Percentiles rank a stretch among this genome's conserved stretches.
These are phyloP conservation scores for Dactylonectria estremocensis DNA, from an alignment of 2,329 filamentous ascomycete species.

Conservation along the genomic window DNA sequence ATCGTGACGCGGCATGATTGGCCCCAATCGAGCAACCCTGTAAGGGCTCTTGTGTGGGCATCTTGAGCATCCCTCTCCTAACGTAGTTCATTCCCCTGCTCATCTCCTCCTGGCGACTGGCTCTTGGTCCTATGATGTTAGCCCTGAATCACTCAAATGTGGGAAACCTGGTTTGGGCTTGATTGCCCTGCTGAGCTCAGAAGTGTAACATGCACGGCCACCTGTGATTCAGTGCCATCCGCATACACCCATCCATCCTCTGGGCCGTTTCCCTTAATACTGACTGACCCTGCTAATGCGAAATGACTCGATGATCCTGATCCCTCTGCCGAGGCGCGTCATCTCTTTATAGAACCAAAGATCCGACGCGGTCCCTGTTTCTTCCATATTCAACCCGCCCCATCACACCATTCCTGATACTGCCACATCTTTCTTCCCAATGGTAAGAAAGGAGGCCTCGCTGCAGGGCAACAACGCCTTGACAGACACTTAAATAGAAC, in stretches of 20 bases:
- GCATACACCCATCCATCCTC: not conserved
- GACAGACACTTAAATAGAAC: not conserved
- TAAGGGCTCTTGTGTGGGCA: not conserved
- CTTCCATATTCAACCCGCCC: constrained; percentile 3
- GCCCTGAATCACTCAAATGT: constrained; percentile 1
- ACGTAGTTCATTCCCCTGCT: not conserved
- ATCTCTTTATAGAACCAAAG: constrained; percentile 5
- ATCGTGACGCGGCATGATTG: constrained; percentile 16
- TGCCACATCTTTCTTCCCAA: constrained; percentile 8
- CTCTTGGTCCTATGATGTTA: constrained; percentile 7
- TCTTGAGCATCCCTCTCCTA: not conserved
- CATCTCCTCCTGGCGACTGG: constrained; percentile 16
- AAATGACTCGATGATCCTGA: not conserved
- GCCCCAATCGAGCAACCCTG: not conserved
- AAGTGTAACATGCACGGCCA: constrained; percentile 1
- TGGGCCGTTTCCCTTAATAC: not conserved
- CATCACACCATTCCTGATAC: constrained; percentile 15
- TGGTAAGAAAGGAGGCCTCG: constrained; percentile 21
- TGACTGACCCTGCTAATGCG: not conserved
- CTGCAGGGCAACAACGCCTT: constrained; percentile 1
- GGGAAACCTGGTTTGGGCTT: constrained; percentile 16
- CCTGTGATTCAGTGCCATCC: constrained; percentile 3
- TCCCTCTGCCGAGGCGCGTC: constrained; percentile 3
- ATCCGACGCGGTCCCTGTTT: constrained; percentile 8
- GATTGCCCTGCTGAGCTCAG: not conserved